Conservation (phyloP, 495 filamentous ascomycete species). For the Talaromyces ruber region DNA sequence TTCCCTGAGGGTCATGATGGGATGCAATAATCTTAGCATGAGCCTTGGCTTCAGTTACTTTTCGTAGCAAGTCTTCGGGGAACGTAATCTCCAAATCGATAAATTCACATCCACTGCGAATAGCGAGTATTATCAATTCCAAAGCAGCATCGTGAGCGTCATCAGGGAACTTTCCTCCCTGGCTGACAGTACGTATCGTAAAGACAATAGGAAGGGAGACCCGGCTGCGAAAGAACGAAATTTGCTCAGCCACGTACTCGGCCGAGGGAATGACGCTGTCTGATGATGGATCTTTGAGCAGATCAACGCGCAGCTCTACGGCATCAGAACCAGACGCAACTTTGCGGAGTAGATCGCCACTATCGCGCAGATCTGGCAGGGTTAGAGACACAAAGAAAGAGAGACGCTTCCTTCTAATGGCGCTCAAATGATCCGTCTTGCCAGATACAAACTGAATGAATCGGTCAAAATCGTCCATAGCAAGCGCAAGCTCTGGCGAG, state of each 20-base stretch:
- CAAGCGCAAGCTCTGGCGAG: constrained; percentile 40
- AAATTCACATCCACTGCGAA: constrained; percentile 82
- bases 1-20: constrained; percentile 78
- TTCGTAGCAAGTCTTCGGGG: constrained; percentile 60
- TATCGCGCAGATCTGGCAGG: constrained; percentile 58
- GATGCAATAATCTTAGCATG: constrained; percentile 83
- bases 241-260: constrained; percentile 73
- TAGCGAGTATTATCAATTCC: constrained; percentile 65
- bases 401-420: constrained; percentile 59
- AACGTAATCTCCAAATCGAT: constrained; percentile 89
- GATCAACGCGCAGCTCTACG: constrained; percentile 87
- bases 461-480: constrained; percentile 68
- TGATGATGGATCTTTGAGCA: constrained; percentile 66
- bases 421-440: constrained; percentile 51
- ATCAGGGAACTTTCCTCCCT: constrained; percentile 87
- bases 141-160: constrained; percentile 58
- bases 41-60: constrained; percentile 59
- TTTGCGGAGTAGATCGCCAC: constrained; percentile 54
- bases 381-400: constrained; percentile 94
- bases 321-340: constrained; percentile 84
- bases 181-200: constrained; percentile 76
- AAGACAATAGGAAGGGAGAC: constrained; percentile 87
- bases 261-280: constrained; percentile 48
- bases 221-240: constrained; percentile 67
- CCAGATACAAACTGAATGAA: constrained; percentile 73